Evolutionary conservation across 495 filamentous ascomycete genomes (phyloP).

Genomic region (Podospora pseudocomata): DNA sequence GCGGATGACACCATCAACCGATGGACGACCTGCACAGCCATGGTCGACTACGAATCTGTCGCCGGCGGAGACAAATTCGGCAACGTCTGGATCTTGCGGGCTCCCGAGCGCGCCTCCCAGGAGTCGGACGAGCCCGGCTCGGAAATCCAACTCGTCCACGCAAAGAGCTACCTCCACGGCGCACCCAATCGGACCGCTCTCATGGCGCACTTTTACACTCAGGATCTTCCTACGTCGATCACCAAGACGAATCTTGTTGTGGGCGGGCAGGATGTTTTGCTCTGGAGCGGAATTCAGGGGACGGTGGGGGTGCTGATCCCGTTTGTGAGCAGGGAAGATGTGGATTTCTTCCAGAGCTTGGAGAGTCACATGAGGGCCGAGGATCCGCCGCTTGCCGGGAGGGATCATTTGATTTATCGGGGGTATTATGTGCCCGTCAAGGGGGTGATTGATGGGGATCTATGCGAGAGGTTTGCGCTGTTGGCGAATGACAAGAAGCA

Average conservation of each 20-base stretch:
- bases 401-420: slow-evolving; percentile 92
- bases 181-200: slow-evolving; percentile 77
- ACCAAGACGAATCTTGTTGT: slow-evolving; percentile 87
- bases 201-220: slow-evolving; percentile 81
- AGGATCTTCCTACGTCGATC: slow-evolving; percentile 88
- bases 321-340: slow-evolving; percentile 84
- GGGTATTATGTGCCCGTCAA: slow-evolving; percentile 98
- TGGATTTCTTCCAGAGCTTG: slow-evolving; percentile 93
- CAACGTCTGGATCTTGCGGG: slow-evolving; percentile 88
- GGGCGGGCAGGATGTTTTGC: slow-evolving; percentile 82
- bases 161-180: slow-evolving; percentile 83
- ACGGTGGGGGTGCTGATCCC: slow-evolving; percentile 90
- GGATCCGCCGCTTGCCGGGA: slow-evolving; percentile 79
- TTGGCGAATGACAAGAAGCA: slow-evolving; percentile 82
- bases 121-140: slow-evolving; percentile 90
- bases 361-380: slow-evolving; percentile 82
- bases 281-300: slow-evolving; percentile 93
- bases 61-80: slow-evolving; percentile 98
- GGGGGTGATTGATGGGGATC: slow-evolving; percentile 95
- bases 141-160: slow-evolving; percentile 82
- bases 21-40: slow-evolving; percentile 81
- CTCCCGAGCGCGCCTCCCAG: slow-evolving; percentile 78
- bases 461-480: slow-evolving; percentile 86
- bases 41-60: slow-evolving; percentile 96
- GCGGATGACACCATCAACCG: slow-evolving; percentile 83